phyloP scores from a whole-genome alignment of 805 yeast genomes.

The Candida argentea region DNA sequence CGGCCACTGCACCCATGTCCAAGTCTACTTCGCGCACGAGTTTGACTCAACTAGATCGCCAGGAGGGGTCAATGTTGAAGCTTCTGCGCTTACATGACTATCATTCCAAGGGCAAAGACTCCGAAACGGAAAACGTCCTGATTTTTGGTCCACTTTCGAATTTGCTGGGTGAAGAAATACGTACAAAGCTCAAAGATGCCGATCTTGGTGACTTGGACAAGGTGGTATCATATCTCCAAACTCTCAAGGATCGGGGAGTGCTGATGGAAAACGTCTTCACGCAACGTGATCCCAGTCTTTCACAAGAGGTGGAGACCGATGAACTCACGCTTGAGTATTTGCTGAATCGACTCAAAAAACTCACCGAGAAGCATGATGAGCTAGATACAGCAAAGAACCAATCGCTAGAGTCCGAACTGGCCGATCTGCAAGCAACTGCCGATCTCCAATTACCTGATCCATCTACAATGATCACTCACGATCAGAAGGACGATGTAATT shows the following conservation, averaged over 20 bases:
- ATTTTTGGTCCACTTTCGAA: slow-evolving; percentile 7
- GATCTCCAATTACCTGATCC: background rate
- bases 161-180: slow-evolving; percentile 29
- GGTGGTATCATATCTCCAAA: slow-evolving; percentile 20
- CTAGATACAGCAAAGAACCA: background rate
- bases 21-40: slow-evolving; percentile 21
- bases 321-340: slow-evolving; percentile 7
- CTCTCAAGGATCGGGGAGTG: slow-evolving; percentile 23
- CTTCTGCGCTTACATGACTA: slow-evolving; percentile 19
- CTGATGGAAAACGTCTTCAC: slow-evolving; percentile 15
- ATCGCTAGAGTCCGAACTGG: too few relatives aligned
- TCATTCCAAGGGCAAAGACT: slow-evolving; percentile 5
- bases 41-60: slow-evolving; percentile 24
- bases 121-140: background rate
- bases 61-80: slow-evolving; percentile 34
- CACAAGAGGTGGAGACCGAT: slow-evolving; percentile 4
- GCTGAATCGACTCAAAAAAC: slow-evolving; percentile 2
- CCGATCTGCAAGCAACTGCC: too few relatives aligned
- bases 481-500: slow-evolving; percentile 4
- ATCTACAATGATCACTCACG: slow-evolving; percentile 1
- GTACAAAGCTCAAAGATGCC: slow-evolving; percentile 20
- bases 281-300: slow-evolving; percentile 1
- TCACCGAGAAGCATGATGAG: slow-evolving; percentile 1
- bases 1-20: slow-evolving; percentile 5
- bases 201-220: slow-evolving; percentile 25